These are phyloP conservation scores for Rhytidhysteron rufulum DNA, from an alignment of 2,329 filamentous ascomycete genomes.

Conservation along the genomic window DNA sequence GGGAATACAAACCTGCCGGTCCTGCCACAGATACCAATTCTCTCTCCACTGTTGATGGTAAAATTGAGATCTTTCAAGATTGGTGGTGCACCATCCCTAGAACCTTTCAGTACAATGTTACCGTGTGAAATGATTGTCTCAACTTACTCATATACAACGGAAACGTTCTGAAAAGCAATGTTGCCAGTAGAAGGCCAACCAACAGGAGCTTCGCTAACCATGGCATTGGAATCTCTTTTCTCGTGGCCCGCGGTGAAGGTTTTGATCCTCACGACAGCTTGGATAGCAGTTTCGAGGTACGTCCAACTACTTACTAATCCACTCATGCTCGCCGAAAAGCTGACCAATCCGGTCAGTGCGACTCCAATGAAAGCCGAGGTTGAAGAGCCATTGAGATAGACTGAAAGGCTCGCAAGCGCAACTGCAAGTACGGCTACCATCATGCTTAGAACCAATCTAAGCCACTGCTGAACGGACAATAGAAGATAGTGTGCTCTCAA, in stretches of 20 bases:
- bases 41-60: background rate
- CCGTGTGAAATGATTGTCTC: no score
- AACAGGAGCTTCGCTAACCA: constrained; percentile 9
- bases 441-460: constrained; percentile 25
- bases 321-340: constrained; percentile 7
- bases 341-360: constrained; percentile 12
- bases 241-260: constrained; percentile 12
- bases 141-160: background rate
- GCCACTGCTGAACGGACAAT: constrained; percentile 35
- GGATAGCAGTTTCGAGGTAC: constrained; percentile 15
- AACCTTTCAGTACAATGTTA: no score
- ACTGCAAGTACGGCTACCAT: constrained; percentile 25
- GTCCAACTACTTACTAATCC: constrained; percentile 13
- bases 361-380: constrained; percentile 18
- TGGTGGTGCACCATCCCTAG: no score
- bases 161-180: background rate
- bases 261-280: constrained; percentile 17
- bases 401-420: constrained; percentile 24
- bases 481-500: constrained; percentile 37
- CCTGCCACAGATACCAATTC: constrained; percentile 47
- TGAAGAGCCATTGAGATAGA: no score
- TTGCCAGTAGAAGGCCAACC: constrained; percentile 11
- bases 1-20: no score
- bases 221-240: constrained; percentile 11
- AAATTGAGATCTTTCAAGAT: background rate